Conservation (phyloP, 1,284 basidiomycete species). For the Ganoderma boninense region DNA sequence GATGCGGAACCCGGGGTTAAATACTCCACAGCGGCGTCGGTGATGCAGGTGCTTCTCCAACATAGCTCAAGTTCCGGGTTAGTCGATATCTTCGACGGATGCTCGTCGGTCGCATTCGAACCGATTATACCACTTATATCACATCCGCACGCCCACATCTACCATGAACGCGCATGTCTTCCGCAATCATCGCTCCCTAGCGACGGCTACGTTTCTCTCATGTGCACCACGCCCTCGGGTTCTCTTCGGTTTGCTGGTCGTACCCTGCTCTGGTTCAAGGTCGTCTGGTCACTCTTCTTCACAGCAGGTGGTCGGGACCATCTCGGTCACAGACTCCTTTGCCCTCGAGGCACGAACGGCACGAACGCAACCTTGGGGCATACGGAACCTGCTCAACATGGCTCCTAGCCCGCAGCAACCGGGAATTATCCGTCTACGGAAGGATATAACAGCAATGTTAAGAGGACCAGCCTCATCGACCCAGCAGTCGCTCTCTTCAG, state of each 20-base stretch:
- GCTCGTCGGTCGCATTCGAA: constrained; percentile 19
- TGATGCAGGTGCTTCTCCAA: constrained; percentile 10
- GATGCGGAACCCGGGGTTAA: constrained; percentile 16
- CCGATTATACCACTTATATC: constrained; percentile 17
- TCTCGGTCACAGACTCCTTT: constrained; percentile 16
- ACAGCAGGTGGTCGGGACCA: constrained; percentile 20
- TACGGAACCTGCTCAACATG: neutral
- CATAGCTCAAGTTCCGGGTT: constrained; percentile 9
- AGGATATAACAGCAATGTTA: constrained; percentile 20
- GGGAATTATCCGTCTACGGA: constrained; percentile 22
- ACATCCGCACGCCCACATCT: constrained; percentile 4
- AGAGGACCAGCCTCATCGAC: constrained; percentile 26
- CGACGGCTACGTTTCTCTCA: constrained; percentile 13
- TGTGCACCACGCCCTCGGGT: constrained; percentile 21
- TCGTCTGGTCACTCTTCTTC: neutral
- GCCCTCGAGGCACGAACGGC: neutral
- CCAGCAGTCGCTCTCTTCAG: constrained; percentile 25
- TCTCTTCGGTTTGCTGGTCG: constrained; percentile 21
- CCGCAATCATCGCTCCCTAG: neutral
- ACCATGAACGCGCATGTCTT: neutral
- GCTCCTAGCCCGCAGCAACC: constrained; percentile 5
- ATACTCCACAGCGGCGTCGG: constrained; percentile 1
- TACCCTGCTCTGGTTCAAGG: neutral
- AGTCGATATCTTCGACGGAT: constrained; percentile 17
- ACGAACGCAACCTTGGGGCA: neutral